Percentiles rank a stretch among this genome's conserved stretches.
Conservation (phyloP, 2,329 filamentous ascomycete genomes). For the Arthrobotrys sinensis region DNA sequence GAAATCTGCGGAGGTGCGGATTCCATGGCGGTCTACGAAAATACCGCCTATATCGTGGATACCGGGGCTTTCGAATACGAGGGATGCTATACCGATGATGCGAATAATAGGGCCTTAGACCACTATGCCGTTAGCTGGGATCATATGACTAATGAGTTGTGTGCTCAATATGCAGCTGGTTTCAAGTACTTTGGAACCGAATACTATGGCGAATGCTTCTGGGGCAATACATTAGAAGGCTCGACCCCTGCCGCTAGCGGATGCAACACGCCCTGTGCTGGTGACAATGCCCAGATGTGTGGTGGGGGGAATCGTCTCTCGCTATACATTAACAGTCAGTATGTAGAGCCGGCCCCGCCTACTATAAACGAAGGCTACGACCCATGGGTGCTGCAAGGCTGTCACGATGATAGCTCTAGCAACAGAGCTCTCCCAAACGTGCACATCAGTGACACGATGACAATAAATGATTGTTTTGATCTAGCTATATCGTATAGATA, state of each 20-base stretch:
- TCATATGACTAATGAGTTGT: slow-evolving; percentile 33
- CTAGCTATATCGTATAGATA: slow-evolving; percentile 15
- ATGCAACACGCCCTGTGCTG: slow-evolving; percentile 31
- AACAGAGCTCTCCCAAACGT: background rate
- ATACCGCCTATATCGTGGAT: background rate
- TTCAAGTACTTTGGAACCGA: slow-evolving; percentile 24
- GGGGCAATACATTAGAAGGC: slow-evolving; percentile 11
- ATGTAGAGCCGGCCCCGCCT: too few relatives aligned
- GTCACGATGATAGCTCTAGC: background rate
- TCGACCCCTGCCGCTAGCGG: background rate
- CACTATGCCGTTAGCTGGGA: slow-evolving; percentile 16
- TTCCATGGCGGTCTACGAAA: slow-evolving; percentile 8
- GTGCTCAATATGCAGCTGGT: slow-evolving; percentile 9
- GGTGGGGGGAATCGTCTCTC: slow-evolving; percentile 10
- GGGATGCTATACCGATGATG: slow-evolving; percentile 21
- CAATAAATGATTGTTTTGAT: slow-evolving; percentile 13
- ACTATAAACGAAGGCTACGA: too few relatives aligned
- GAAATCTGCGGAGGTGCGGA: slow-evolving; percentile 26
- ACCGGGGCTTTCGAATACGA: slow-evolving; percentile 10
- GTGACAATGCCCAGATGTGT: slow-evolving; percentile 27
- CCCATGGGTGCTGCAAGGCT: background rate
- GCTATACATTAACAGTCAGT: background rate
- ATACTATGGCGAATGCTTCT: slow-evolving; percentile 42
- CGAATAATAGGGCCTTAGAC: slow-evolving; percentile 4
- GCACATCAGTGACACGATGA: slow-evolving; percentile 17